Evolutionary conservation across 352 stramenopile species (phyloP), one percentile per base, ranked within the genome.

Genomic region (Globisporangium carolinianum): DNA sequence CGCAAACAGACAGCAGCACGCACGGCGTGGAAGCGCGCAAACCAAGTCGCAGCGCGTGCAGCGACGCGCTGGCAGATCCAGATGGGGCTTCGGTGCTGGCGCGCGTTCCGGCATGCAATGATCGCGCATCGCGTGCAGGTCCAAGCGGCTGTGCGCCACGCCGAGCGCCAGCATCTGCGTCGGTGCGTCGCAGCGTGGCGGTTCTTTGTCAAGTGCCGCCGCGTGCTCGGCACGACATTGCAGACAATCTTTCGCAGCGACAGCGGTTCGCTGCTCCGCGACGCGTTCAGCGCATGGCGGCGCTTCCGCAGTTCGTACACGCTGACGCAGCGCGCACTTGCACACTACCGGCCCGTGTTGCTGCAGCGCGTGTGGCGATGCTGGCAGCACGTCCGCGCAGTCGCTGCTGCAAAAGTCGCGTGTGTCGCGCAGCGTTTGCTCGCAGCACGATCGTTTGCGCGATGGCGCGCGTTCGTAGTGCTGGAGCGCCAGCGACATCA

Each of bases 401-500:
- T 71, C 38, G 51, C 66, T 43, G 49, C 37, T 11, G 15, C 45
- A 49, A 32, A 18, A 15, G 24, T 49, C 5, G 45, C 0, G n/a
- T 5, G 45, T 9, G 45, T 49, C 15, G 24, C 9, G 4, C 4
- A 35, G 5, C 45, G 45, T 9, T 11, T 49, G 45, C 5, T 35
- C n/a, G 45, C 17, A 9, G 45, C 45, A 17, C 9, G 53, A 39
- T 15, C 37, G 10, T 79, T 68, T 68, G 49, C 8, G 47, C 47
- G 32, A 3, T 79, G 68, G 71, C 35, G 56, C 9, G 3, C 45
- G 11, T 69, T 71, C 39, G n/a, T 75, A 3, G 8, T 17, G 10
- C 51, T 51, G 47, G 60, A 66, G 17, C 54, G 53, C 24, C 55
- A 68, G 12, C 66, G 71, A 49, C 61, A 73, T 6, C 51, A 75